Percentiles rank a stretch among this genome's conserved stretches.
These are phyloP conservation scores for Luffa acutangula DNA, from an alignment of 306 rosid genomes.

Conservation along the genomic window DNA sequence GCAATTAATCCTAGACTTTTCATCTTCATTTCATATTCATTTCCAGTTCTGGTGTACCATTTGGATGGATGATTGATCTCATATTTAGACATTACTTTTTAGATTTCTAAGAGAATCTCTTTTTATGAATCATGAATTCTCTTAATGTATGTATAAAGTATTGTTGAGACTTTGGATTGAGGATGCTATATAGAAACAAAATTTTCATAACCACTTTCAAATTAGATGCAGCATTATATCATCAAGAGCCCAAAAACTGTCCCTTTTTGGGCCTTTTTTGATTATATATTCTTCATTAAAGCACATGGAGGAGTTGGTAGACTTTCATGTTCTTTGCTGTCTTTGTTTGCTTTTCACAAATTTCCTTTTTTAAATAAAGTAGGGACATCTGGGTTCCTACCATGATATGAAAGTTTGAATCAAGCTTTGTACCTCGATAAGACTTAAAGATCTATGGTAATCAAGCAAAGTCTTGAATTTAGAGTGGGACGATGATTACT, in stretches of 20 bases:
- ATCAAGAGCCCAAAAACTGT: not conserved
- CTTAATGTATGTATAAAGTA: not conserved
- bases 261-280: not conserved
- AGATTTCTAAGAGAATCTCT: not conserved
- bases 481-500: not conserved
- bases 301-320: constrained; percentile 1
- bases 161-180: not conserved
- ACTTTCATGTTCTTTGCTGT: constrained; percentile 3
- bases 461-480: not conserved
- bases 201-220: not conserved
- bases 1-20: not conserved
- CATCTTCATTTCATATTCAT: not conserved
- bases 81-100: not conserved
- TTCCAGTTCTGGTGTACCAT: not conserved
- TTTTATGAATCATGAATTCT: not conserved
- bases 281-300: not conserved
- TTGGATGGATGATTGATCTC: not conserved
- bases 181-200: not conserved
- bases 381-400: not conserved
- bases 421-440: not conserved
- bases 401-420: not conserved
- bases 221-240: not conserved
- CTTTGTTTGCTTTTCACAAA: not conserved
- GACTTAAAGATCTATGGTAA: not conserved
- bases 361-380: not conserved